phyloP scores from a whole-genome alignment of 2,329 filamentous ascomycete genomes.

The Bipolaris bicolor region DNA sequence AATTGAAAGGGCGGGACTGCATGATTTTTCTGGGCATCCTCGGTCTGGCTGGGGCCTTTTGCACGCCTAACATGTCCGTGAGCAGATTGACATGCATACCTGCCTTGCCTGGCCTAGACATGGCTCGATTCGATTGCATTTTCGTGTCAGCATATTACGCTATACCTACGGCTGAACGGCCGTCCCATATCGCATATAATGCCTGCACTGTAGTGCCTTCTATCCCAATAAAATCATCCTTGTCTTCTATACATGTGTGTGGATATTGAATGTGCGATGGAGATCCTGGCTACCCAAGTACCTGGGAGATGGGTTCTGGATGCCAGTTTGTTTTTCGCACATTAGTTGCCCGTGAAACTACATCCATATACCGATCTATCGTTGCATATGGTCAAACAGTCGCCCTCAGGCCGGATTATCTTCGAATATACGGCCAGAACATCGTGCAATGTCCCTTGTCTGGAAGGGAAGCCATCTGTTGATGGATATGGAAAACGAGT shows the following conservation, averaged over 20 bases:
- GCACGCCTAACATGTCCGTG: background rate
- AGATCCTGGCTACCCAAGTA: background rate
- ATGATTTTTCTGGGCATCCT: background rate
- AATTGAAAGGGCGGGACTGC: background rate
- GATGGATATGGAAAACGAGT: background rate
- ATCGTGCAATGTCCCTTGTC: no score
- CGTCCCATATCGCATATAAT: background rate
- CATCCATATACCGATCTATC: no score
- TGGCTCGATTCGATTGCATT: background rate
- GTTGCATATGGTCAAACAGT: no score
- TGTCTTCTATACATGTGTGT: background rate
- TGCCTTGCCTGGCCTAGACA: constrained; percentile 16
- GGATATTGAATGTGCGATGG: background rate
- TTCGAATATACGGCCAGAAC: no score
- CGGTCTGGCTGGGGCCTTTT: constrained; percentile 7
- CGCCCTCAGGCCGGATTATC: no score
- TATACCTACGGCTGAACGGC: background rate
- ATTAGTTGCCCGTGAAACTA: no score
- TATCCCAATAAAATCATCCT: background rate
- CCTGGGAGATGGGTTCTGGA: background rate
- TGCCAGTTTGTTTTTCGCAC: background rate
- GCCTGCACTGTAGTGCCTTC: background rate
- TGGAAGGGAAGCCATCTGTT: no score
- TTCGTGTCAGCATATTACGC: background rate
- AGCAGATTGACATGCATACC: constrained; percentile 12